Percentiles rank a stretch among this genome's conserved stretches.
These are phyloP conservation scores for Earliella scabrosa DNA, from an alignment of 1,284 basidiomycete species.

Conservation along the genomic window DNA sequence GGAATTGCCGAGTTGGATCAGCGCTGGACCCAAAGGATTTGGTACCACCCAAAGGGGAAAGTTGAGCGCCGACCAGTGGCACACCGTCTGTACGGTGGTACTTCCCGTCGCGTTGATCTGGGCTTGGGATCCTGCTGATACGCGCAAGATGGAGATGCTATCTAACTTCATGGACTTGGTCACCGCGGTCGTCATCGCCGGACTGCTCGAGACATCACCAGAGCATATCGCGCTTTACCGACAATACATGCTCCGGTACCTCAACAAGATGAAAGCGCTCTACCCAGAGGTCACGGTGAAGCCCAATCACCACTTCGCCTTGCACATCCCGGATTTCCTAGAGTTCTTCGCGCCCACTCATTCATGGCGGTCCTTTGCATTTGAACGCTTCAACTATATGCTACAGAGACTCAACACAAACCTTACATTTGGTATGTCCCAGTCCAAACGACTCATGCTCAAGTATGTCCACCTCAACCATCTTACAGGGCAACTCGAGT, in stretches of 20 bases:
- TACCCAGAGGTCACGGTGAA: slow-evolving; percentile 30
- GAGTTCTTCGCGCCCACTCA: slow-evolving; percentile 36
- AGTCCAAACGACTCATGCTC: not conserved
- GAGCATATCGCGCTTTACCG: not conserved
- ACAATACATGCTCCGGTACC: slow-evolving; percentile 28
- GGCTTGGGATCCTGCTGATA: not conserved
- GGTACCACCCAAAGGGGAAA: slow-evolving; percentile 12
- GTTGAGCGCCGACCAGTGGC: slow-evolving; percentile 22
- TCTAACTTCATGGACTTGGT: too few relatives aligned
- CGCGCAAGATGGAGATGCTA: too few relatives aligned
- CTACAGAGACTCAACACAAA: slow-evolving; percentile 1
- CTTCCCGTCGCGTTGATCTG: slow-evolving; percentile 16
- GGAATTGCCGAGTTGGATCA: slow-evolving; percentile 11
- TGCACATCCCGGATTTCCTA: slow-evolving; percentile 39
- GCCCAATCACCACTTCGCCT: slow-evolving; percentile 38
- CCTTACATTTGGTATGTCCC: not conserved
- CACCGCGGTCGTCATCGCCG: too few relatives aligned
- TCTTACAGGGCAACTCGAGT: not conserved
- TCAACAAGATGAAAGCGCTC: slow-evolving; percentile 21
- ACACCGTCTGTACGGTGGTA: slow-evolving; percentile 5
- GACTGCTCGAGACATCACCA: too few relatives aligned
- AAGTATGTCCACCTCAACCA: not conserved
- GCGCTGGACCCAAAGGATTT: slow-evolving; percentile 8
- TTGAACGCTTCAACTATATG: not conserved
- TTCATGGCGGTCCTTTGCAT: not conserved